Conservation (phyloP, 2,329 filamentous ascomycete genomes). For the Colletotrichum graminicola region DNA sequence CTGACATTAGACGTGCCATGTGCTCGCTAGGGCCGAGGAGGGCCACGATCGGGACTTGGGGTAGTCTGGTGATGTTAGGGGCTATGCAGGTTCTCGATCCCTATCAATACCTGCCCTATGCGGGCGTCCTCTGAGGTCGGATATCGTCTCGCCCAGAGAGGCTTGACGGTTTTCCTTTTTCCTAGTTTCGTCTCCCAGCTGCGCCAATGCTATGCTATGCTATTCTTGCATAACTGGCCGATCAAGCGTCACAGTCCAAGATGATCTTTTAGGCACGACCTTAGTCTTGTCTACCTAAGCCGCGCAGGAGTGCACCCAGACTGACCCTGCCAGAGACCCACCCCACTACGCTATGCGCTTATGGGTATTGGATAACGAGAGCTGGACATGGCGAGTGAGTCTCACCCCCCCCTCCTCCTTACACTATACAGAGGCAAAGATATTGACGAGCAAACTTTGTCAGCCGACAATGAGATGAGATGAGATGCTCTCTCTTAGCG, state of each 20-base stretch:
- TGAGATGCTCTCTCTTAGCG: background rate
- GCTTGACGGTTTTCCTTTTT: background rate
- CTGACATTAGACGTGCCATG: constrained; percentile 22
- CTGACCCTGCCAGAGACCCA: background rate
- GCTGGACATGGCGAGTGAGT: background rate
- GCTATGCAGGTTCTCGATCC: background rate
- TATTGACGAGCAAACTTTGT: no score
- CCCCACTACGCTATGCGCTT: background rate
- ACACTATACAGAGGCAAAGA: background rate
- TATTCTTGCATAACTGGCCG: background rate
- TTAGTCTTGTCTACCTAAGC: constrained; percentile 18
- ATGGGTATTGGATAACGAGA: background rate
- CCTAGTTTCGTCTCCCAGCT: background rate
- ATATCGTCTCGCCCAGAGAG: background rate
- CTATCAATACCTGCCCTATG: background rate
- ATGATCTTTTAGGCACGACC: constrained; percentile 1
- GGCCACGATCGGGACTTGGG: constrained; percentile 4
- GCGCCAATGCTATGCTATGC: background rate
- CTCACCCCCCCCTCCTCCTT: background rate
- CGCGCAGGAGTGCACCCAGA: background rate
- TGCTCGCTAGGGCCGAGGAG: constrained; percentile 6
- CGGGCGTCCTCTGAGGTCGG: background rate
- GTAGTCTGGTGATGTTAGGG: constrained; percentile 13
- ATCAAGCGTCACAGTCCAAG: constrained; percentile 12
- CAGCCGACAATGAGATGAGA: background rate